Percentiles rank a stretch among this genome's conserved stretches.
phyloP scores from a whole-genome alignment of 164 flowering plant genomes.

The Santalum album region DNA sequence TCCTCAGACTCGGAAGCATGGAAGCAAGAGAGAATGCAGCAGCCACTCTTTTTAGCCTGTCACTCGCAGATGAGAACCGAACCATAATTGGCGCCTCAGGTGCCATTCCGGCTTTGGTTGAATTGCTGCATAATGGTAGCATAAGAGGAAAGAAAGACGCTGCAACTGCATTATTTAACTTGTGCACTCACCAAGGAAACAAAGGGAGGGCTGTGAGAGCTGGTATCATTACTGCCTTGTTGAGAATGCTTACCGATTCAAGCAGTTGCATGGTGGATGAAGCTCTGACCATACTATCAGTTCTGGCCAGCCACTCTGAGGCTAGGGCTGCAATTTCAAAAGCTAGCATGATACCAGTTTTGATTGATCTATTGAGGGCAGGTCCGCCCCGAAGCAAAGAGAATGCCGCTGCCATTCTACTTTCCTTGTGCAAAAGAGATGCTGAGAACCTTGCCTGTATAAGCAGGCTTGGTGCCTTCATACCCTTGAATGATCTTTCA shows the following conservation, averaged over 20 bases:
- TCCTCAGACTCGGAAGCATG: constrained; percentile 70
- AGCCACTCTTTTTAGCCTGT: constrained; percentile 85
- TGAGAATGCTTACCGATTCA: constrained; percentile 66
- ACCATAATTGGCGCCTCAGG: constrained; percentile 86
- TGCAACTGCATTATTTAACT: constrained; percentile 83
- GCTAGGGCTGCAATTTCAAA: constrained; percentile 67
- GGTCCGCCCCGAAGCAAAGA: constrained; percentile 79
- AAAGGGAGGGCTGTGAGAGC: constrained; percentile 92
- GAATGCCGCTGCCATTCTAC: constrained; percentile 73
- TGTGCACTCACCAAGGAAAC: constrained; percentile 85
- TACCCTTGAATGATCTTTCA: constrained; percentile 65
- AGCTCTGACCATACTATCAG: constrained; percentile 76
- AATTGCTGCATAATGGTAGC: constrained; percentile 70
- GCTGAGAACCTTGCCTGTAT: constrained; percentile 56
- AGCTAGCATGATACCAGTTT: constrained; percentile 61
- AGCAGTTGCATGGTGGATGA: constrained; percentile 70
- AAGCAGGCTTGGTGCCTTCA: constrained; percentile 69
- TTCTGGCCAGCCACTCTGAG: constrained; percentile 73
- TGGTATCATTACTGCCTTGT: constrained; percentile 57
- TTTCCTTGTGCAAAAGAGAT: constrained; percentile 77
- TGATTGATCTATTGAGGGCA: constrained; percentile 62
- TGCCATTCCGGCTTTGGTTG: constrained; percentile 82
- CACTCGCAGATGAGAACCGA: constrained; percentile 82
- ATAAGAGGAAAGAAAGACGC: constrained; percentile 90
- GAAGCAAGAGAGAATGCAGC: constrained; percentile 92